These are phyloP conservation scores for Neopestalotiopsis rosae DNA, from an alignment of 2,329 filamentous ascomycete species.

Conservation along the genomic window DNA sequence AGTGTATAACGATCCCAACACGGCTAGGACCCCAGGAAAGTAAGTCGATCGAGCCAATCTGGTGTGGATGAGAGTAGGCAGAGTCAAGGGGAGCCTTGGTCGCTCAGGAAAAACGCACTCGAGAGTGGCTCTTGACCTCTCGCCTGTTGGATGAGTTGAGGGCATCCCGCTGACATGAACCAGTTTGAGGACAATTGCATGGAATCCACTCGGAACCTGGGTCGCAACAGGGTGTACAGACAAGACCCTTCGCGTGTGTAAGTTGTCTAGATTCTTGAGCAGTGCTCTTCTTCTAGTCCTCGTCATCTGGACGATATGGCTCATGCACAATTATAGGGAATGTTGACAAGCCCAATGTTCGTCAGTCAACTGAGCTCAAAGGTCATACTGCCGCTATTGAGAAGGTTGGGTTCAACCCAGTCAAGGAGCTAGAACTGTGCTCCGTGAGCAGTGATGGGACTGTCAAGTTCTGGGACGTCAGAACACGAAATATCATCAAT, in stretches of 20 bases:
- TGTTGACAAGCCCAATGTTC: slow-evolving; percentile 74
- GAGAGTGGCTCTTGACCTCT: background rate
- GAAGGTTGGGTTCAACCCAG: slow-evolving; percentile 79
- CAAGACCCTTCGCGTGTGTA: slow-evolving; percentile 75
- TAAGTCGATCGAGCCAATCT: slow-evolving; percentile 27
- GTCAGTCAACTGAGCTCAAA: slow-evolving; percentile 77
- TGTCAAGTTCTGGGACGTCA: slow-evolving; percentile 81
- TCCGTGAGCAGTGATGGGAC: slow-evolving; percentile 77
- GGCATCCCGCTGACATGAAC: slow-evolving; percentile 16
- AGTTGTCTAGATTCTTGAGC: slow-evolving; percentile 34
- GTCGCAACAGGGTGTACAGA: slow-evolving; percentile 82
- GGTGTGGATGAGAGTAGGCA: too few species aligned
- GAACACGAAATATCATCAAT: slow-evolving; percentile 72
- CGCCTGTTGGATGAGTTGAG: slow-evolving; percentile 13
- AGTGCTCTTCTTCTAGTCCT: background rate
- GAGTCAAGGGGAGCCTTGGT: background rate
- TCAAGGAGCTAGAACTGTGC: slow-evolving; percentile 77
- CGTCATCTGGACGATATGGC: background rate
- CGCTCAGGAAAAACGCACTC: slow-evolving; percentile 16
- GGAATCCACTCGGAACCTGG: slow-evolving; percentile 84
- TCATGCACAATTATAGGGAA: slow-evolving; percentile 59
- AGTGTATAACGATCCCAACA: slow-evolving; percentile 37
- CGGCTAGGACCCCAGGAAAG: slow-evolving; percentile 35
- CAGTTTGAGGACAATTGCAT: slow-evolving; percentile 80
- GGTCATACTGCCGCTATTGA: slow-evolving; percentile 71